phyloP scores from a whole-genome alignment of 2,329 filamentous ascomycete genomes.

The Hymenoscyphus infarciens region DNA sequence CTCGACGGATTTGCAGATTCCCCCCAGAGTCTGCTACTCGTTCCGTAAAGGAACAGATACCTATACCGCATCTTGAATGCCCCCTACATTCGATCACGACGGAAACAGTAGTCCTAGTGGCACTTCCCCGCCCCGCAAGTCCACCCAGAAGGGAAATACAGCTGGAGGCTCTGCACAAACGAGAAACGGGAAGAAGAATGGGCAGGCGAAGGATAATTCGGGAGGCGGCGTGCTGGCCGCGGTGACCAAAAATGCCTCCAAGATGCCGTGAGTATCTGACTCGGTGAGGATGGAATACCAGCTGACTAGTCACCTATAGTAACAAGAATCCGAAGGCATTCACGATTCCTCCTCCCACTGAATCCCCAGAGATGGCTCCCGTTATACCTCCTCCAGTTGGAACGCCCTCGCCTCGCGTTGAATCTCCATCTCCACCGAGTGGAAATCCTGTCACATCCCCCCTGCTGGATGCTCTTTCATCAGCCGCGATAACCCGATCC shows the following conservation, averaged over 20 bases:
- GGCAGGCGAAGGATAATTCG: conserved; percentile 33
- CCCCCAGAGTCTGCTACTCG: conserved; percentile 2
- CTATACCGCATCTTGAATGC: conserved; percentile 34
- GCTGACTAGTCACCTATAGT: conserved; percentile 3
- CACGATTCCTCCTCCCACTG: conserved; percentile 16
- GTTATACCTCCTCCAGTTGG: conserved; percentile 11
- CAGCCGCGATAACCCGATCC: conserved; percentile 27
- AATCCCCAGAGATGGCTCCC: conserved; percentile 32
- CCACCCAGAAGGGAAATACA: conserved; percentile 25
- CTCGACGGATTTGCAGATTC: not conserved
- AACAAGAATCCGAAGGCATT: conserved; percentile 25
- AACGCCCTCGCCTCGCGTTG: not conserved
- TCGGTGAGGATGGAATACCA: not conserved
- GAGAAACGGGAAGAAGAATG: conserved; percentile 36
- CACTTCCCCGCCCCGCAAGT: conserved; percentile 25
- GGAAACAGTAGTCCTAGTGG: conserved; percentile 23
- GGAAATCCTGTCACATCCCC: conserved; percentile 29
- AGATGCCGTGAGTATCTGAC: conserved; percentile 30
- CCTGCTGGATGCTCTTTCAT: conserved; percentile 33
- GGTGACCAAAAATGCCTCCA: conserved; percentile 34
- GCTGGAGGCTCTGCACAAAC: conserved; percentile 30
- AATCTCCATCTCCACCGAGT: conserved; percentile 17
- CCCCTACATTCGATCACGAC: conserved; percentile 36
- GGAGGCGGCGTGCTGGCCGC: conserved; percentile 31
- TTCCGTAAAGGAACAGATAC: conserved; percentile 11